Percentiles rank a stretch among this genome's conserved stretches.
Evolutionary conservation across 2,329 filamentous ascomycete species (phyloP).

Genomic region (Tolypocladium pustulatum): DNA sequence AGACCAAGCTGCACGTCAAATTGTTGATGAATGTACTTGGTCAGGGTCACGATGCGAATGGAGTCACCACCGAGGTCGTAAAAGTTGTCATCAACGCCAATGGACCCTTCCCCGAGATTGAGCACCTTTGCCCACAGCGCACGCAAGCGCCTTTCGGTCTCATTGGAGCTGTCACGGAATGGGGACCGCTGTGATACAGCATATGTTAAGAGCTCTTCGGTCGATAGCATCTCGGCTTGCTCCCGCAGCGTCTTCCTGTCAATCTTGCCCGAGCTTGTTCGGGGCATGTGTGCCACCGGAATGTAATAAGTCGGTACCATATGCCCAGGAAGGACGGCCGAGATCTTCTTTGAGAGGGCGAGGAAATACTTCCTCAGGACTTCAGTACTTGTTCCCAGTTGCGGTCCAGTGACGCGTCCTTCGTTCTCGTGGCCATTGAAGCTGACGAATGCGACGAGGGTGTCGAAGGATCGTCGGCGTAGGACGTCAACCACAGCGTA

Average conservation of each 20-base stretch:
- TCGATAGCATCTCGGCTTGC: neutral
- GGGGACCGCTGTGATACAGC: neutral
- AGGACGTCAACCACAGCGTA: slow-evolving; percentile 5
- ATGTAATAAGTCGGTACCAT: slow-evolving; percentile 7
- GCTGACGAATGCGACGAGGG: slow-evolving; percentile 4
- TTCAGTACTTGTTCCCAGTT: neutral
- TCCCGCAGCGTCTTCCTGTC: neutral
- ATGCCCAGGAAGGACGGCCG: slow-evolving; percentile 2
- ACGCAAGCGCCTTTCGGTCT: neutral
- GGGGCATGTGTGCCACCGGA: slow-evolving; percentile 4
- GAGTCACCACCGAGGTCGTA: neutral
- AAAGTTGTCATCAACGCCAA: neutral
- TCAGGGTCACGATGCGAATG: neutral
- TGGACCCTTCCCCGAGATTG: neutral
- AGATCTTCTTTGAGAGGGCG: neutral
- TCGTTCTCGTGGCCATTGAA: slow-evolving; percentile 2
- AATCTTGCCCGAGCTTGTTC: slow-evolving; percentile 2
- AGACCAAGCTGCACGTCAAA: neutral
- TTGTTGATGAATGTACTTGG: neutral
- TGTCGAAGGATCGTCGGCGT: neutral
- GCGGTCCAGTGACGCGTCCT: neutral
- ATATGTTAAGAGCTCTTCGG: neutral
- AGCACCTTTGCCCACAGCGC: neutral
- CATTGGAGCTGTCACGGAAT: neutral
- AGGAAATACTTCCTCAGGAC: neutral